A percentile compares a stretch with the other conserved stretches of the same genome.
These are phyloP conservation scores for Bruguiera sexangula DNA, from an alignment of 345 rosid species.

Conservation along the genomic window DNA sequence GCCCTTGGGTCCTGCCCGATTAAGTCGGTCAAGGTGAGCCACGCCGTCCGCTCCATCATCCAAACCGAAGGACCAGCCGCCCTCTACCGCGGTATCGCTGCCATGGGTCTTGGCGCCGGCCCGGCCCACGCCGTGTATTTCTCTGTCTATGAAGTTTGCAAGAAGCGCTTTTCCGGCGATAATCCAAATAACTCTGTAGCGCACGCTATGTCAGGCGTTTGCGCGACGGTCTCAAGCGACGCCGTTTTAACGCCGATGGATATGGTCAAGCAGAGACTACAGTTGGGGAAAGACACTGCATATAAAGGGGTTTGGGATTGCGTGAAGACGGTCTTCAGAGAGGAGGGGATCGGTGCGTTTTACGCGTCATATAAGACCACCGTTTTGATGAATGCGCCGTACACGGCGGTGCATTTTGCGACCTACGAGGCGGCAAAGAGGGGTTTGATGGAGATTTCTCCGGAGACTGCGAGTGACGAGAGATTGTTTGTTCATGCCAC, in stretches of 20 bases:
- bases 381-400: slow-evolving; percentile 93
- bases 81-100: slow-evolving; percentile 87
- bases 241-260: slow-evolving; percentile 97
- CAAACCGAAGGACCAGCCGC: slow-evolving; percentile 64
- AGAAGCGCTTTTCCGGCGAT: slow-evolving; percentile 59
- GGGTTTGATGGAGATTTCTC: slow-evolving; percentile 66
- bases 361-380: slow-evolving; percentile 96
- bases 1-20: slow-evolving; percentile 92
- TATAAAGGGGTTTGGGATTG: slow-evolving; percentile 86
- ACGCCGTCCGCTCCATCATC: slow-evolving; percentile 74
- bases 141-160: slow-evolving; percentile 77
- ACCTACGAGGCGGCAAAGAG: slow-evolving; percentile 90
- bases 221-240: slow-evolving; percentile 87
- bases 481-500: slow-evolving; percentile 79
- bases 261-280: slow-evolving; percentile 96
- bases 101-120: slow-evolving; percentile 99
- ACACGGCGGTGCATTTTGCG: slow-evolving; percentile 82
- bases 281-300: slow-evolving; percentile 50
- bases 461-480: slow-evolving; percentile 65
- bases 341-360: slow-evolving; percentile 84
- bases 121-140: slow-evolving; percentile 98
- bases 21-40: slow-evolving; percentile 64
- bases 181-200: slow-evolving; percentile 73
- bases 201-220: slow-evolving; percentile 84
- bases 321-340: slow-evolving; percentile 58